These are phyloP conservation scores for Fusarium staphyleae DNA, from an alignment of 2,329 filamentous ascomycete genomes.

Conservation along the genomic window DNA sequence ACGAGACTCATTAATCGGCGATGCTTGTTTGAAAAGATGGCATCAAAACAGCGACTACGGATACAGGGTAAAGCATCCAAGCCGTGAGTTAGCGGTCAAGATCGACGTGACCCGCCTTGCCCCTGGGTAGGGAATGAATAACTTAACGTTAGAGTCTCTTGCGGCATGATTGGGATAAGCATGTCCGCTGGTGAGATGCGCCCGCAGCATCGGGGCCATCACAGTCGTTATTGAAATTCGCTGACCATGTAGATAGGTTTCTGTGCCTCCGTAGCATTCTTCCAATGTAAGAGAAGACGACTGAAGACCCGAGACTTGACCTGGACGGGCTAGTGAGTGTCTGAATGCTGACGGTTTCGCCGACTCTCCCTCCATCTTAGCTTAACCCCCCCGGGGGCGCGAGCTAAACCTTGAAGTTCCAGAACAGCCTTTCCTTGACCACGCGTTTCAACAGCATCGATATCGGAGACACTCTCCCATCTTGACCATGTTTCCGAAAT, in stretches of 20 bases:
- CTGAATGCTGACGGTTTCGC: no score
- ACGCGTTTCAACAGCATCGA: conserved; percentile 4
- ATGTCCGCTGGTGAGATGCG: conserved; percentile 1
- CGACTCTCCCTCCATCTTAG: no score
- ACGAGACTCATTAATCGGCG: neutral
- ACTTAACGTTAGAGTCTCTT: no score
- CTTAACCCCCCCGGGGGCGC: conserved; percentile 4
- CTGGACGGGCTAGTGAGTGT: conserved; percentile 23
- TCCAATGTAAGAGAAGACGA: conserved; percentile 10
- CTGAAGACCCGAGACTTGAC: conserved; percentile 14
- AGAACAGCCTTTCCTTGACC: conserved; percentile 27
- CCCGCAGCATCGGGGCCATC: conserved; percentile 4
- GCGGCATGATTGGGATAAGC: conserved; percentile 10
- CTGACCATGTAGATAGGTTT: conserved; percentile 23
- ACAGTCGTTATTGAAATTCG: conserved; percentile 31
- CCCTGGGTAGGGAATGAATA: conserved; percentile 25
- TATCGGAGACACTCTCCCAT: conserved; percentile 20
- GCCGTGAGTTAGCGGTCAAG: conserved; percentile 11
- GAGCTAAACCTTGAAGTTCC: conserved; percentile 26
- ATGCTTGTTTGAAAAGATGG: conserved; percentile 3
- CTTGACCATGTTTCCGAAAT: conserved; percentile 18
- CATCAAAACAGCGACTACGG: neutral
- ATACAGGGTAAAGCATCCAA: conserved; percentile 32
- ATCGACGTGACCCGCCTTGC: conserved; percentile 22
- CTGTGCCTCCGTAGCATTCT: conserved; percentile 16